Base-by-base conservation (phyloP, 805 yeast genomes). In the Pichia deserticola region DNA sequence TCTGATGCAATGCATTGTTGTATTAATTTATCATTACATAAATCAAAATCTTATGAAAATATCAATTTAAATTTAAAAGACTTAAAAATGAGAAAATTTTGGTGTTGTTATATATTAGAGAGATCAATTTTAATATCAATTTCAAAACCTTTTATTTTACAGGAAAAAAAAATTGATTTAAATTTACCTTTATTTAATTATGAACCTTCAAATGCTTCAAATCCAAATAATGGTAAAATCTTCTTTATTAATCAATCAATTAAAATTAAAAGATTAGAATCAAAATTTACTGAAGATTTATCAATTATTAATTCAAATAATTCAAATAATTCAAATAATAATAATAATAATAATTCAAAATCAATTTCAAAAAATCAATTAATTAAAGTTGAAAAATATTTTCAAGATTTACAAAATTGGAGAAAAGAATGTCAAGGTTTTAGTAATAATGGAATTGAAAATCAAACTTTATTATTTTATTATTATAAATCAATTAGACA, bases 61-160 rank as follows among this genome's bases (percentile, higher is more conserved):
- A 58, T 66, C 29, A 37, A 62, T 13, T 33, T 54, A 28, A 57
- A 57, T 33, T 45, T 55, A 25, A 56, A 54, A 47, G 72, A 74
- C 53, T 68, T 70, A 47, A 73, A 71, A 57, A 62, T 79, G 63
- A 70, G 86, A 54, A 64, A 78, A 15, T 82, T 82, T 66, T 82
- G 86, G 86, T 77, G 83, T 59, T 75, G 76, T 7, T 82, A 81
- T 60, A 58, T 79, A n/a, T 59, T 79, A 42, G 87, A 82, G 57
- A 73, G 84, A 59, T 73, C 81, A 66, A 77, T 80, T 44, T 75
- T 82, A 37, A 75, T 80, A 37, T 78, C 84, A 8, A 81, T 82
- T 11, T 82, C 84, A 5, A 77, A 77, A 58, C 78, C 79, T 1
- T 79, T 77, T 56, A 67, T 75, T 1, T 59, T 82, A n/a, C 64